A percentile compares a stretch with the other conserved stretches of the same genome.
phyloP scores from a whole-genome alignment of 306 rosid genomes.

The Vigna angularis region DNA sequence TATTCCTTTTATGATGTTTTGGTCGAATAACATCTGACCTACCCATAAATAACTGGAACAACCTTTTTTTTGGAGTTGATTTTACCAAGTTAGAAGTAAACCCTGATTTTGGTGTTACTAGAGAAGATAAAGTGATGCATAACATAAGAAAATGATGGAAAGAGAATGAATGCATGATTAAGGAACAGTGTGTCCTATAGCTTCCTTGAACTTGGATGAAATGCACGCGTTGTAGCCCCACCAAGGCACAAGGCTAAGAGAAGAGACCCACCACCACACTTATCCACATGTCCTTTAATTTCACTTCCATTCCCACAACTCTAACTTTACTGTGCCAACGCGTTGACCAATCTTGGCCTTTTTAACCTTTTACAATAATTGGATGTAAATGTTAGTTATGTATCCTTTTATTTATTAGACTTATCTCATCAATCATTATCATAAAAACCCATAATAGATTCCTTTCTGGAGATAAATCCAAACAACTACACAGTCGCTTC shows the following conservation, averaged over 20 bases:
- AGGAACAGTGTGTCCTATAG: constrained; percentile 3
- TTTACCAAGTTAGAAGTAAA: neutral
- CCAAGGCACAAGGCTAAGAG: constrained; percentile 54
- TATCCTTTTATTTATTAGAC: neutral
- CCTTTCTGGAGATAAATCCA: constrained; percentile 44
- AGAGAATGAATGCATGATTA: neutral
- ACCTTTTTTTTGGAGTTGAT: neutral
- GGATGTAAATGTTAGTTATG: neutral
- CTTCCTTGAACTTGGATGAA: constrained; percentile 36
- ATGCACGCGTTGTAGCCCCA: constrained; percentile 75
- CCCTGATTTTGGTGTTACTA: neutral
- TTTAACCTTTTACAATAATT: constrained; percentile 8
- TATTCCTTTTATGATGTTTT: neutral
- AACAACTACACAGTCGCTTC: neutral
- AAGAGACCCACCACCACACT: constrained; percentile 50
- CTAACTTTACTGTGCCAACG: neutral
- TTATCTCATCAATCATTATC: constrained; percentile 27
- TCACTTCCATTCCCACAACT: neutral
- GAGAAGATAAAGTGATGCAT: neutral
- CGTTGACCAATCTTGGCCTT: neutral
- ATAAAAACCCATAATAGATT: constrained; percentile 41
- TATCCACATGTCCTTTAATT: neutral
- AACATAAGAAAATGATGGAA: neutral
- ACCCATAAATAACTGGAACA: constrained; percentile 14
- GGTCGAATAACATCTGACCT: constrained; percentile 13